Evolutionary conservation across 2,329 filamentous ascomycete genomes (phyloP).

Genomic region (Parastagonospora nodorum): DNA sequence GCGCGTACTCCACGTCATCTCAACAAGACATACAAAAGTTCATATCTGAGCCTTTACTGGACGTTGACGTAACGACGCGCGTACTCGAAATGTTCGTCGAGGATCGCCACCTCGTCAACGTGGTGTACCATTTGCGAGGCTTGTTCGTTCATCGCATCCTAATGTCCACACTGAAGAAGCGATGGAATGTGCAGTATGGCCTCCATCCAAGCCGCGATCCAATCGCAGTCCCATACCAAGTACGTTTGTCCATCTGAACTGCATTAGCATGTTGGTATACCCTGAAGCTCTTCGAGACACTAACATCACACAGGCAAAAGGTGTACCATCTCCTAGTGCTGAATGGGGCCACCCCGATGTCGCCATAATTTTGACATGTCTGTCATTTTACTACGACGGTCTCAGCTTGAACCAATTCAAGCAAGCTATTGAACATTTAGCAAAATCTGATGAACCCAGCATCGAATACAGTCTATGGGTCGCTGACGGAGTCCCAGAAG

Average conservation of each 20-base stretch:
- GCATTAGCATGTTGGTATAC: too few species aligned
- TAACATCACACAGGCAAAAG: constrained; percentile 58
- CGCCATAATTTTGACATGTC: constrained; percentile 42
- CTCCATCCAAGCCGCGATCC: constrained; percentile 56
- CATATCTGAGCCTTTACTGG: constrained; percentile 35
- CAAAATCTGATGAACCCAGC: constrained; percentile 62
- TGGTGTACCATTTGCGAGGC: constrained; percentile 65
- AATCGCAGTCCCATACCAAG: constrained; percentile 65
- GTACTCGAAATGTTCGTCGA: constrained; percentile 41
- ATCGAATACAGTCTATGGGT: constrained; percentile 64
- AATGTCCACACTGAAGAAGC: constrained; percentile 63
- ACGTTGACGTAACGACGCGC: constrained; percentile 5
- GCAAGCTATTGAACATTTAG: constrained; percentile 57
- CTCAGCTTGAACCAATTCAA: constrained; percentile 57
- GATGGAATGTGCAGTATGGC: constrained; percentile 69
- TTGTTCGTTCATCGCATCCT: constrained; percentile 66
- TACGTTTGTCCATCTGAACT: constrained; percentile 2
- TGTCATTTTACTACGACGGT: constrained; percentile 69
- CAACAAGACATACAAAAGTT: constrained; percentile 38
- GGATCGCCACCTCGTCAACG: constrained; percentile 49
- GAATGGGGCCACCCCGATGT: constrained; percentile 74
- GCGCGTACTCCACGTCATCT: constrained; percentile 26
- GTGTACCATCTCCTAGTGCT: constrained; percentile 64
- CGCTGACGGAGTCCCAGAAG: constrained; percentile 46
- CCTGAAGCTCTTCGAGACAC: too few species aligned